Evolutionary conservation across 257 asterid genomes (phyloP).

Genomic region (Plantago major): DNA sequence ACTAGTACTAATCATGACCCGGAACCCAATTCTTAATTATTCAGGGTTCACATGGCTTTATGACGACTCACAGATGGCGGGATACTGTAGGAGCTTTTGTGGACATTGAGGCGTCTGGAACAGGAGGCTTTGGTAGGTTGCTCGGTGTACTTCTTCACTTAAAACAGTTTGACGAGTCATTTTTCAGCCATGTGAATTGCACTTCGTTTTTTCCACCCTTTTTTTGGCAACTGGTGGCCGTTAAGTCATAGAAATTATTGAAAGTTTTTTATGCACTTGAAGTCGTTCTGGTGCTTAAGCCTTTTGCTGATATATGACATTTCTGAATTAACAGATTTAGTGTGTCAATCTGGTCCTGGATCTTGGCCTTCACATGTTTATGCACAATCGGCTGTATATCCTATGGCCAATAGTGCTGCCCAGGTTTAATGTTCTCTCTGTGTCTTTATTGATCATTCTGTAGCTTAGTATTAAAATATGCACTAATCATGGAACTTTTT

Average conservation of each 20-base stretch:
- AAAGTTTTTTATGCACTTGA: slow-evolving; percentile 9
- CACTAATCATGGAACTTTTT: too few relatives aligned
- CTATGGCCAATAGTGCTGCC: slow-evolving; percentile 98
- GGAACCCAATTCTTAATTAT: slow-evolving; percentile 22
- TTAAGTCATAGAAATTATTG: neutral
- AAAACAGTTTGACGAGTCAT: slow-evolving; percentile 17
- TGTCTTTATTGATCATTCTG: slow-evolving; percentile 3
- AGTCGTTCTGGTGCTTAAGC: slow-evolving; percentile 16
- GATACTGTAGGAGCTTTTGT: slow-evolving; percentile 89
- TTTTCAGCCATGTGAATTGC: slow-evolving; percentile 7
- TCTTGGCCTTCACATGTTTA: slow-evolving; percentile 88
- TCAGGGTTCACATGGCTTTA: slow-evolving; percentile 98
- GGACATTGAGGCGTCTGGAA: slow-evolving; percentile 91
- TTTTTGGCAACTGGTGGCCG: neutral
- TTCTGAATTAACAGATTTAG: slow-evolving; percentile 62
- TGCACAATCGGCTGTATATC: slow-evolving; percentile 85
- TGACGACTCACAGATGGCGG: slow-evolving; percentile 90
- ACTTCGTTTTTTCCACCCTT: slow-evolving; percentile 3
- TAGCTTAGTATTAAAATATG: neutral
- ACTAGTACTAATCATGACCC: slow-evolving; percentile 13
- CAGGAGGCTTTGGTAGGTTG: slow-evolving; percentile 84
- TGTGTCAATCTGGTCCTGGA: slow-evolving; percentile 99
- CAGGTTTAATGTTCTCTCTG: slow-evolving; percentile 54
- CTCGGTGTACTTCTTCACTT: slow-evolving; percentile 17
- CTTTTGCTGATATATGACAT: slow-evolving; percentile 19